These are phyloP conservation scores for Cajanus cajan DNA, from an alignment of 306 rosid genomes.

Conservation along the genomic window DNA sequence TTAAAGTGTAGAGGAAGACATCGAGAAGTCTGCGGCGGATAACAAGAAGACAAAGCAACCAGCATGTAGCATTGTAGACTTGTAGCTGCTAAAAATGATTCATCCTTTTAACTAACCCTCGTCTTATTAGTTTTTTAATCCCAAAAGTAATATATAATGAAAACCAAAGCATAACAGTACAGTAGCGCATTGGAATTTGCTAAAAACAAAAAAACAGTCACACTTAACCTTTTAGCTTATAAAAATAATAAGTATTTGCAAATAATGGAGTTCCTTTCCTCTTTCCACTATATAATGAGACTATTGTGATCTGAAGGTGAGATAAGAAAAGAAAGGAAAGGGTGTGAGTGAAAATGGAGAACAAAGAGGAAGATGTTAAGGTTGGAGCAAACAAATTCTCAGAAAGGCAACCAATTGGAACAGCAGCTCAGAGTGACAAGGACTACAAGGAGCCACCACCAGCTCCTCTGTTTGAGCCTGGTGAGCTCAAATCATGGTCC, in stretches of 20 bases:
- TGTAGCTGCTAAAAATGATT: not conserved
- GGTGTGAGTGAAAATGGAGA: slow-evolving; percentile 33
- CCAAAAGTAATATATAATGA: not conserved
- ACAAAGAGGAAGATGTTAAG: slow-evolving; percentile 78
- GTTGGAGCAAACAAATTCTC: slow-evolving; percentile 81
- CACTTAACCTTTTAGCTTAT: not conserved
- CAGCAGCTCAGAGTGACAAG: slow-evolving; percentile 71
- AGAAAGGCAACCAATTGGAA: slow-evolving; percentile 79
- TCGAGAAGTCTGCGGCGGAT: slow-evolving; percentile 22
- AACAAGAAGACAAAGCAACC: slow-evolving; percentile 35
- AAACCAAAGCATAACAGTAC: not conserved
- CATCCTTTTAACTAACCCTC: not conserved
- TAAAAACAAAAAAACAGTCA: slow-evolving; percentile 21
- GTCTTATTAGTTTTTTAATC: not conserved
- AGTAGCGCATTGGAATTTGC: not conserved
- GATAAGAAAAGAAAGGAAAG: not conserved
- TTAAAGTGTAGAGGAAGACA: not conserved
- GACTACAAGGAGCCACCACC: slow-evolving; percentile 89
- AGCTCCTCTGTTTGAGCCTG: slow-evolving; percentile 81
- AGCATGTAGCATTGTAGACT: no score
- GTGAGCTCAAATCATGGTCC: slow-evolving; percentile 87
- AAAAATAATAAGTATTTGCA: no score
- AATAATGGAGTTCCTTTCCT: not conserved
- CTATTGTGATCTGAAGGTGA: not conserved
- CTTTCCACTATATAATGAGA: slow-evolving; percentile 38